Evolutionary conservation across 2,329 filamentous ascomycete species (phyloP).

Genomic region (Colletotrichum horii): DNA sequence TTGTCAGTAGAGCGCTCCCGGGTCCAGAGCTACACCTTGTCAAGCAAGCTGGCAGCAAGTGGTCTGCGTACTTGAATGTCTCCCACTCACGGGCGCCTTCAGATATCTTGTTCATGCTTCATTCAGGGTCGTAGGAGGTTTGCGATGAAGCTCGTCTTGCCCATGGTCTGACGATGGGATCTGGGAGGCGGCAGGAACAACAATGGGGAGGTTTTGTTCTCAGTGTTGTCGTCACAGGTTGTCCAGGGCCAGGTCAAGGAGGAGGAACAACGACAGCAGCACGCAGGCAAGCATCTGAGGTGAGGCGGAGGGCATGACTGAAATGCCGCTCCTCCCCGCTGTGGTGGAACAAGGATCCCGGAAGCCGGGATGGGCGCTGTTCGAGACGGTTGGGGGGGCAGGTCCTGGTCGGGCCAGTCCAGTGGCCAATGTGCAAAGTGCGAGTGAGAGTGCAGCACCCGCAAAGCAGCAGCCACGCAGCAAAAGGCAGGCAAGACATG

Average conservation of each 20-base stretch:
- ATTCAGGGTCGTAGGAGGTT: slow-evolving; percentile 3
- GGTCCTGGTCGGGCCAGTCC: background rate
- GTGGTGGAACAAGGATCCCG: slow-evolving; percentile 11
- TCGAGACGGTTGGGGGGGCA: background rate
- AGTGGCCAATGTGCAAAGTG: background rate
- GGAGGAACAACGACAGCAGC: background rate
- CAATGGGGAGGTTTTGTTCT: background rate
- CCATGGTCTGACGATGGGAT: slow-evolving; percentile 9
- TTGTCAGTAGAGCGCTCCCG: background rate
- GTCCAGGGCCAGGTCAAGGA: background rate
- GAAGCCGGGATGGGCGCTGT: slow-evolving; percentile 9
- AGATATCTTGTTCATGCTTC: slow-evolving; percentile 24
- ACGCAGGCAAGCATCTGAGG: background rate
- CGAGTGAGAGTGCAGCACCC: background rate
- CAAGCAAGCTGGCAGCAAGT: background rate
- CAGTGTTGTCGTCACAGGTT: background rate
- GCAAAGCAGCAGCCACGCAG: background rate
- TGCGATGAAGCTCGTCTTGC: slow-evolving; percentile 9
- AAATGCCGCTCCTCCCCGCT: slow-evolving; percentile 22
- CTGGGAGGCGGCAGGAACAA: background rate
- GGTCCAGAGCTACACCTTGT: background rate
- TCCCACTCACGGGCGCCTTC: slow-evolving; percentile 34
- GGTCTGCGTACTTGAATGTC: slow-evolving; percentile 31
- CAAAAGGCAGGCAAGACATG: background rate
- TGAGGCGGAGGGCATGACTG: slow-evolving; percentile 18